Conservation (phyloP, 2,329 filamentous ascomycete species). For the Dendrostoma leiphaemia region DNA sequence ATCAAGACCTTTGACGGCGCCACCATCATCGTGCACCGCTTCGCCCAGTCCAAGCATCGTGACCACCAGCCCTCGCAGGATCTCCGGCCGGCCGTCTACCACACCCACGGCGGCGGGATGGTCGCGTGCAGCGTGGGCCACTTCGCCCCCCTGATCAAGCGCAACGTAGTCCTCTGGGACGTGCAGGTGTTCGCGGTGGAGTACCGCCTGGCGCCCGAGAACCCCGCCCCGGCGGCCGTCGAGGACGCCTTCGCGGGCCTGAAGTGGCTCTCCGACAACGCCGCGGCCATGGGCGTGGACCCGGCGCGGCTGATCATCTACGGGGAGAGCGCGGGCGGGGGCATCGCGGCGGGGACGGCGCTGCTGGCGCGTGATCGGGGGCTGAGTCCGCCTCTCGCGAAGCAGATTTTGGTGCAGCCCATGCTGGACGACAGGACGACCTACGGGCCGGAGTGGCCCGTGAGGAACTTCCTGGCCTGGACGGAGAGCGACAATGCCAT, state of each 20-base stretch:
- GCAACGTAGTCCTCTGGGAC: neutral
- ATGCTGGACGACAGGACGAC: conserved; percentile 26
- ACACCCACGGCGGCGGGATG: conserved; percentile 17
- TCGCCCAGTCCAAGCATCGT: conserved; percentile 1
- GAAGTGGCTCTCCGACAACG: conserved; percentile 31
- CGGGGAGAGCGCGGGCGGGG: conserved; percentile 8
- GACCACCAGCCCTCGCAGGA: neutral
- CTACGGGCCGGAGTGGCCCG: conserved; percentile 1
- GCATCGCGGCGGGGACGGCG: conserved; percentile 19
- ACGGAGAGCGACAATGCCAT: neutral
- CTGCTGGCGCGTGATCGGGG: conserved; percentile 34
- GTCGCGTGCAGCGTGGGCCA: conserved; percentile 7
- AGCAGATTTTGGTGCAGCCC: conserved; percentile 27
- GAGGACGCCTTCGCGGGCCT: conserved; percentile 30
- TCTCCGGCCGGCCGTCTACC: neutral
- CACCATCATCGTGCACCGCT: neutral
- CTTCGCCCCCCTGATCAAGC: neutral
- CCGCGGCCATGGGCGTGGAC: neutral
- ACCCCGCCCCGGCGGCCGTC: conserved; percentile 38
- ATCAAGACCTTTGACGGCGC: conserved; percentile 10
- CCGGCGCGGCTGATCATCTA: neutral
- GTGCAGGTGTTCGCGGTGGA: conserved; percentile 32
- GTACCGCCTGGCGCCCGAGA: conserved; percentile 45
- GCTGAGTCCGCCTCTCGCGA: conserved; percentile 23
- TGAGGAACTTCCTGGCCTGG: neutral